Evolutionary conservation across 2,329 filamentous ascomycete species (phyloP), one percentile per base, ranked within the genome.

Genomic region (Alternaria dauci): DNA sequence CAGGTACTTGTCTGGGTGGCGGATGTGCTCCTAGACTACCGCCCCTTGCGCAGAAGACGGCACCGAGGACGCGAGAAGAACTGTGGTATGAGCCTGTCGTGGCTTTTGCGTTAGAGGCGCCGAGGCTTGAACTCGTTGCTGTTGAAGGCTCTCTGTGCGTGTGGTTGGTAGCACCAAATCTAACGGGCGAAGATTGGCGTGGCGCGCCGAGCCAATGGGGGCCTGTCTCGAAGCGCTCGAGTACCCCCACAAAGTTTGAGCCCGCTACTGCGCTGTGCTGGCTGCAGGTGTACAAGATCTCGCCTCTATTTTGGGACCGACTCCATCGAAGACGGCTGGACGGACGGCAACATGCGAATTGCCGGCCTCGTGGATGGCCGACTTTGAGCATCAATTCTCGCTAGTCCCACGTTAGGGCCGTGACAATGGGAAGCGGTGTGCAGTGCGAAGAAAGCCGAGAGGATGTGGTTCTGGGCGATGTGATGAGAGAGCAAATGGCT

Each of bases 91-190:
- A 62, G 62, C 55, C 63, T 67, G 65, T 46, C 59, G 66, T 71
- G 66, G 62, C 62, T 57, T 61, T 63, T 55, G 58, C 56, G 54
- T 61, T 69, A 61, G 69, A 73, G 60, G 64, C 74, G 75, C 75
- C 72, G 69, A 68, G 72, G 69, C 69, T 65, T 67, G 65, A 61
- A 57, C 46, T 58, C 61, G 52, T 65, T 61, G 58, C 43, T 69
- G 53, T 56, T 62, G 66, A 70, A 66, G 70, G 67, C 65, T 68
- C 63, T 69, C 52, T 56, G 55, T 52, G 56, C 57, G 72, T 36
- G 73, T 77, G 75, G 73, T 73, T 77, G 75, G 75, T 63, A 72
- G 70, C 68, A 67, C 63, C 52, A 56, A 50, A 65, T 60, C 44
- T 63, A 50, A 50, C 61, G 57, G 52, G 32, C 39, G 39, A 41